Conservation (phyloP, 495 filamentous ascomycete genomes). For the Neurospora cerealis region DNA sequence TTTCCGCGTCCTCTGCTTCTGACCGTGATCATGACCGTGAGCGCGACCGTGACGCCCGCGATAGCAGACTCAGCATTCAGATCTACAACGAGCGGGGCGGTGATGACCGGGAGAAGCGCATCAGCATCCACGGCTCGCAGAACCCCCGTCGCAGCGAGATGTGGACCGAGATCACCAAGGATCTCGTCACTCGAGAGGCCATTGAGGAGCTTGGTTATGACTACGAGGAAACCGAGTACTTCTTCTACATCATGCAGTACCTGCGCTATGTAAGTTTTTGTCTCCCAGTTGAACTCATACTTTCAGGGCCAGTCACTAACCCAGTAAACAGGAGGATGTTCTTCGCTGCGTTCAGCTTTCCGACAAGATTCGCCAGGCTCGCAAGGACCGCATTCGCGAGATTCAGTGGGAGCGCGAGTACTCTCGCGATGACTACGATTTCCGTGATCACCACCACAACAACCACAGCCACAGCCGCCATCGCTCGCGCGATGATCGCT, state of each 20-base stretch:
- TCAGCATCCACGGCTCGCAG: constrained; percentile 24
- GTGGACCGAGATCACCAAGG: constrained; percentile 97
- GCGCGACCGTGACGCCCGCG: constrained; percentile 21
- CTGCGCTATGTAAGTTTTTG: constrained; percentile 63
- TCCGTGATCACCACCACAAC: constrained; percentile 32
- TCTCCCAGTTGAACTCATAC: not conserved
- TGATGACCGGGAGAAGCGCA: constrained; percentile 31
- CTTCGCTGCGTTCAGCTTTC: constrained; percentile 70
- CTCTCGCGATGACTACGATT: constrained; percentile 51
- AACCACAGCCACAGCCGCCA: constrained; percentile 21
- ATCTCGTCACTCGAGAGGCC: constrained; percentile 78
- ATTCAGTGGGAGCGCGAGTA: constrained; percentile 69
- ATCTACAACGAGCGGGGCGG: constrained; percentile 28
- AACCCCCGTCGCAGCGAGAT: constrained; percentile 51
- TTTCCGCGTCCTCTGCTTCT: constrained; percentile 15
- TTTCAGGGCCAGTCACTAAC: constrained; percentile 1
- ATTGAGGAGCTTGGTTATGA: constrained; percentile 78
- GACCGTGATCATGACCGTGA: constrained; percentile 20
- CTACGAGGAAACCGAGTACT: constrained; percentile 81
- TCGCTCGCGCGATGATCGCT: constrained; percentile 23
- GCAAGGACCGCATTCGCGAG: constrained; percentile 67
- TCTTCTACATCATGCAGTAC: constrained; percentile 90
- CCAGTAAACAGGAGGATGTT: constrained; percentile 67
- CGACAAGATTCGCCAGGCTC: constrained; percentile 67
- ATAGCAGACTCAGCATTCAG: constrained; percentile 31